phyloP scores from a whole-genome alignment of 2,329 filamentous ascomycete species.

The Fonsecaea pedrosoi region DNA sequence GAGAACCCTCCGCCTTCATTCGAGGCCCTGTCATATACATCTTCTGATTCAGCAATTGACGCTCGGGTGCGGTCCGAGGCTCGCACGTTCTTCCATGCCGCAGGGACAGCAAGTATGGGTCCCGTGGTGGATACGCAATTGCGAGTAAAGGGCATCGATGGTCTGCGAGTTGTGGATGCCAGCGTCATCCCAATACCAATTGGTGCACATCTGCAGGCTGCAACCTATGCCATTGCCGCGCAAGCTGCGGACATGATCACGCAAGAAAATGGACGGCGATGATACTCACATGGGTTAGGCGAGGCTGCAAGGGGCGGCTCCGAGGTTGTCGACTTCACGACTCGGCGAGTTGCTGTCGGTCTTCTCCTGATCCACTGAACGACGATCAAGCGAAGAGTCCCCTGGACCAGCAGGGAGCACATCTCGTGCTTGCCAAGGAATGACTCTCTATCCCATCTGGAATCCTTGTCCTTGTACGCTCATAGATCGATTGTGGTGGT shows the following conservation, averaged over 20 bases:
- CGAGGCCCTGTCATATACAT: constrained; percentile 14
- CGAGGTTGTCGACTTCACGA: not conserved
- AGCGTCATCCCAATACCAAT: constrained; percentile 47
- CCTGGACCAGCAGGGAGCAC: not conserved
- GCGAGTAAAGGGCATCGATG: constrained; percentile 42
- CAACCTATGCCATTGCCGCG: constrained; percentile 53
- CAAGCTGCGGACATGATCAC: constrained; percentile 45
- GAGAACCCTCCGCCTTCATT: constrained; percentile 35
- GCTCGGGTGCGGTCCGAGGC: constrained; percentile 35
- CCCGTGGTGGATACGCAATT: constrained; percentile 45
- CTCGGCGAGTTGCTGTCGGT: not conserved
- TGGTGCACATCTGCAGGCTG: constrained; percentile 47
- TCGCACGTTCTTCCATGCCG: constrained; percentile 46
- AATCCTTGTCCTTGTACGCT: not conserved
- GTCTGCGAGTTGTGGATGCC: constrained; percentile 46
- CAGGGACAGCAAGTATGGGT: constrained; percentile 49
- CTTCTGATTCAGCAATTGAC: constrained; percentile 39
- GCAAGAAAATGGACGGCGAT: not conserved
- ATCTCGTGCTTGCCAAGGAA: not conserved
- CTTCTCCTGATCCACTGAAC: not conserved
- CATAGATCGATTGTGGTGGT: not conserved
- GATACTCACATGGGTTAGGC: not conserved
- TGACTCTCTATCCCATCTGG: not conserved
- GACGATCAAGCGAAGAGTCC: not conserved
- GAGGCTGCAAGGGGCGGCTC: not conserved